These are phyloP conservation scores for Pyrenophora teres DNA, from an alignment of 2,329 filamentous ascomycete species.

Conservation along the genomic window DNA sequence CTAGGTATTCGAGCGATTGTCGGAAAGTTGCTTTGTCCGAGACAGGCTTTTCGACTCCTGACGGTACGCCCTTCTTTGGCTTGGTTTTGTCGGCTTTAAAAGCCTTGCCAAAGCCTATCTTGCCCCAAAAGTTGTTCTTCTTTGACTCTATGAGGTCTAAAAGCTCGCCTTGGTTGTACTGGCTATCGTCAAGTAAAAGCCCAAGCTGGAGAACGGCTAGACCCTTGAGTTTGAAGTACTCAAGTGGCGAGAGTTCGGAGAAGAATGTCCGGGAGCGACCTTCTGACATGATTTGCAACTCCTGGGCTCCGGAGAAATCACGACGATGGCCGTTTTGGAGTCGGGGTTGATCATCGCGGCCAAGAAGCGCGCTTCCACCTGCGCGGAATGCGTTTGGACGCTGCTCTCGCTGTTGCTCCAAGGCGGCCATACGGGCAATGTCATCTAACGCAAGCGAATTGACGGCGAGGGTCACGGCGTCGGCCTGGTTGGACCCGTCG, in stretches of 20 bases:
- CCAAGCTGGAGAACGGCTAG: slow-evolving; percentile 95
- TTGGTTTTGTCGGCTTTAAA: slow-evolving; percentile 60
- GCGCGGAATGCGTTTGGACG: slow-evolving; percentile 79
- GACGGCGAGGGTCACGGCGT: slow-evolving; percentile 84
- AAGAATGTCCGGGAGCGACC: slow-evolving; percentile 79
- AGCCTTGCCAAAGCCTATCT: slow-evolving; percentile 94
- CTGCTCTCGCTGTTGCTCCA: slow-evolving; percentile 92
- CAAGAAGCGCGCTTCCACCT: slow-evolving; percentile 70
- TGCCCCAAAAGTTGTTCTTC: slow-evolving; percentile 96
- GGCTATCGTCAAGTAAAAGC: slow-evolving; percentile 83
- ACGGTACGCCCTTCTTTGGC: slow-evolving; percentile 71
- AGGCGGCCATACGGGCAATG: slow-evolving; percentile 92
- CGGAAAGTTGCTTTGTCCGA: slow-evolving; percentile 82
- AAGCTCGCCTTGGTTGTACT: slow-evolving; percentile 93
- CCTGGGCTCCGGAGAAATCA: slow-evolving; percentile 63
- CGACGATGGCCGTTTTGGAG: slow-evolving; percentile 72
- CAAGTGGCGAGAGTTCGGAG: slow-evolving; percentile 89
- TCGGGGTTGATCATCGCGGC: slow-evolving; percentile 65
- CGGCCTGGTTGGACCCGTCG: slow-evolving; percentile 69
- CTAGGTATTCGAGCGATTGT: slow-evolving; percentile 82
- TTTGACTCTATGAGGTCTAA: slow-evolving; percentile 90
- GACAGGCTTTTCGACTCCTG: slow-evolving; percentile 40
- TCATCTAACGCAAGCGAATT: slow-evolving; percentile 94
- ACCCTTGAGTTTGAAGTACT: slow-evolving; percentile 97
- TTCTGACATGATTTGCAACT: slow-evolving; percentile 57